phyloP scores from a whole-genome alignment of 768 basidiomycete species.

The Lactarius quietus region DNA sequence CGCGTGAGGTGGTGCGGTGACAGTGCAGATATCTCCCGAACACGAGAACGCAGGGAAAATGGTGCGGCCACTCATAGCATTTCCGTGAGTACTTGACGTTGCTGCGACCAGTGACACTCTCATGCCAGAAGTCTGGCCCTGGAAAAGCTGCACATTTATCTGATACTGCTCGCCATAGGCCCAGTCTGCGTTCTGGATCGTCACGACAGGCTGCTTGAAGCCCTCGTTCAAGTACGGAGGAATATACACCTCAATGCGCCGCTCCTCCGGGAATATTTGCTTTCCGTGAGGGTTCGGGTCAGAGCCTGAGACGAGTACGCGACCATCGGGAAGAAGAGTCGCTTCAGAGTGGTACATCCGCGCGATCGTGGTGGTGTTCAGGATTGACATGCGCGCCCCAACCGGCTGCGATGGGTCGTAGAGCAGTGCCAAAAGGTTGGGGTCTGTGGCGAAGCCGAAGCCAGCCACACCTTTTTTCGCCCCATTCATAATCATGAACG shows the following conservation, averaged over 20 bases:
- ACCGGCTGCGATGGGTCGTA: conserved; percentile 64
- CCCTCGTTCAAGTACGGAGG: conserved; percentile 81
- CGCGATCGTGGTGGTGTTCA: conserved; percentile 66
- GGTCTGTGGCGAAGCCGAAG: conserved; percentile 62
- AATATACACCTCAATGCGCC: conserved; percentile 75
- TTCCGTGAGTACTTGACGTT: conserved; percentile 73
- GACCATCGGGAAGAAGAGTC: conserved; percentile 68
- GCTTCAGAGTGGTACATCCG: conserved; percentile 80
- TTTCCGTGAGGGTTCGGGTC: conserved; percentile 54
- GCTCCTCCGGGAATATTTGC: conserved; percentile 61
- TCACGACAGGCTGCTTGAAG: conserved; percentile 57
- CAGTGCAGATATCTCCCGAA: conserved; percentile 65
- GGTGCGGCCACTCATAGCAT: conserved; percentile 66
- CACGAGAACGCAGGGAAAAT: conserved; percentile 73
- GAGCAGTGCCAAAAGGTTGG: conserved; percentile 62
- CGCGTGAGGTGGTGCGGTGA: conserved; percentile 72
- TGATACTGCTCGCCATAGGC: conserved; percentile 47
- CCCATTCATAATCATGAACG: conserved; percentile 73
- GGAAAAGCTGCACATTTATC: conserved; percentile 45
- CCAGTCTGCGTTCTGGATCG: conserved; percentile 63
- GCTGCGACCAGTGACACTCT: conserved; percentile 67
- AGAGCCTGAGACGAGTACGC: conserved; percentile 72
- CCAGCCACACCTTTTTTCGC: conserved; percentile 68
- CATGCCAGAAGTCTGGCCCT: conserved; percentile 46
- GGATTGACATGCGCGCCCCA: conserved; percentile 60